phyloP scores from a whole-genome alignment of 129 eudicot species.

The Flaveria bidentis region DNA sequence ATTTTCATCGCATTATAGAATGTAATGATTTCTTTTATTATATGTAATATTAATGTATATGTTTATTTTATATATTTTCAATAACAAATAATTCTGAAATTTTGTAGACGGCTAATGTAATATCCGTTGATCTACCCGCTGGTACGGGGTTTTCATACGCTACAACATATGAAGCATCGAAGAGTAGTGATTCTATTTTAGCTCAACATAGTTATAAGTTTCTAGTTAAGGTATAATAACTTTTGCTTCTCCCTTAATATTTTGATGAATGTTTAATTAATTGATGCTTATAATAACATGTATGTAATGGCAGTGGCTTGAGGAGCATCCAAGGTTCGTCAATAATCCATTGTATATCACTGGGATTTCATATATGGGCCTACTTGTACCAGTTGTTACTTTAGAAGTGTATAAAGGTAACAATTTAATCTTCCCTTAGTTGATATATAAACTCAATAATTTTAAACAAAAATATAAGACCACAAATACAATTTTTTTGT shows the following conservation, averaged over 20 bases:
- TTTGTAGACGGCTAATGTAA: conserved; percentile 37
- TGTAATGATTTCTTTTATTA: background rate
- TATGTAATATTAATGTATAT: background rate
- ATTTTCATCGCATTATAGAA: background rate
- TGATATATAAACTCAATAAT: too few species aligned
- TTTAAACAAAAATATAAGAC: too few species aligned
- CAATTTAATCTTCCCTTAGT: background rate
- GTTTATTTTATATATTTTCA: background rate
- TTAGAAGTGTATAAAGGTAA: conserved; percentile 33
- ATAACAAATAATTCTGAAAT: background rate
- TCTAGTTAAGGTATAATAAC: conserved; percentile 30
- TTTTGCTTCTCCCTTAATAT: background rate
- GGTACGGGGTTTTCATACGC: conserved; percentile 41
- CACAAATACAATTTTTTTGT: too few species aligned
- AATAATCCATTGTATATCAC: conserved; percentile 31
- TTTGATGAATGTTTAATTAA: background rate
- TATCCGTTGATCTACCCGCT: conserved; percentile 38
- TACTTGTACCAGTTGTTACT: conserved; percentile 26
- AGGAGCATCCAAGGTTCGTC: conserved; percentile 22
- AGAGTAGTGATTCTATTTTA: conserved; percentile 29
- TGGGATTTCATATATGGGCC: conserved; percentile 32
- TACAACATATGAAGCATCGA: conserved; percentile 19
- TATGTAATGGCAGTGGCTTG: conserved; percentile 25
- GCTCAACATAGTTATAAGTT: conserved; percentile 33
- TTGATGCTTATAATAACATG: background rate